Evolutionary conservation across 1,139 yeast genomes (phyloP).

Genomic region (Trichomonascaceae sp.): DNA sequence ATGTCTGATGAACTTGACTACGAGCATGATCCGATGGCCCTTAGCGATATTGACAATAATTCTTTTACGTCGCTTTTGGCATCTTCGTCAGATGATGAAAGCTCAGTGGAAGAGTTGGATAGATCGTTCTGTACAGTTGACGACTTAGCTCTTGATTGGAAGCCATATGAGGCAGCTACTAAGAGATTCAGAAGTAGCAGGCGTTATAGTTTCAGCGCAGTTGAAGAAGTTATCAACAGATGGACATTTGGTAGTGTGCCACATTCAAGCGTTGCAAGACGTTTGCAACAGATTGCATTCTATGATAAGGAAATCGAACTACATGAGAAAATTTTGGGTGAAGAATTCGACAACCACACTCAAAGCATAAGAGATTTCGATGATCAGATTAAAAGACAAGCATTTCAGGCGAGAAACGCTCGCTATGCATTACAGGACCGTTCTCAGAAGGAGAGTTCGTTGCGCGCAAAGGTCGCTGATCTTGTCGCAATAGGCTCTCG

Average conservation of each 20-base stretch:
- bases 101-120: neutral
- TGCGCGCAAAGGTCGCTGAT: slow-evolving; percentile 51
- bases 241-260: slow-evolving; percentile 23
- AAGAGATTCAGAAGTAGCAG: slow-evolving; percentile 13
- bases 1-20: neutral
- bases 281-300: slow-evolving; percentile 5
- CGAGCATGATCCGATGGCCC: neutral
- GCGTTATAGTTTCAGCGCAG: slow-evolving; percentile 39
- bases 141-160: neutral
- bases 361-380: slow-evolving; percentile 6
- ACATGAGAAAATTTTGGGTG: neutral
- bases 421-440: slow-evolving; percentile 18
- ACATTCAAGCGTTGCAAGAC: neutral
- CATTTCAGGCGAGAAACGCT: slow-evolving; percentile 15
- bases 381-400: slow-evolving; percentile 14
- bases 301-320: slow-evolving; percentile 6
- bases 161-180: neutral
- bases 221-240: slow-evolving; percentile 36
- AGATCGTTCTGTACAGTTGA: neutral
- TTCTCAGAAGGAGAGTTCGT: slow-evolving; percentile 20
- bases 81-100: neutral
- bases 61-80: neutral
- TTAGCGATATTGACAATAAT: neutral
- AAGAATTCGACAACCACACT: neutral
- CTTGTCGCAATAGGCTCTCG: slow-evolving; percentile 68